Conservation (phyloP, 2,329 filamentous ascomycete genomes). For the Helotiales sp. region DNA sequence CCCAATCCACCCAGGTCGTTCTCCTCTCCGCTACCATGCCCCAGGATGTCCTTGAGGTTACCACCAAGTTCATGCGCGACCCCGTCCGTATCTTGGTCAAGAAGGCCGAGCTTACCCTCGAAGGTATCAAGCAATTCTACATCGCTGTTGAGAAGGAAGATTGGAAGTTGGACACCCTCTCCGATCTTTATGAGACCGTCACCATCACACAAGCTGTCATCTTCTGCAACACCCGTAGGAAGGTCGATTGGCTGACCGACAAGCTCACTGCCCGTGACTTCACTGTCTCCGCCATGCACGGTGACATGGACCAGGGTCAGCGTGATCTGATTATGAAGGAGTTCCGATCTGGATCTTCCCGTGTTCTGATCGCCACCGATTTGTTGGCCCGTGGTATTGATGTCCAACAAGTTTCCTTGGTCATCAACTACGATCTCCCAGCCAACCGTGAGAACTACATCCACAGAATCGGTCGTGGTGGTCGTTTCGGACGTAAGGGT, state of each 20-base stretch:
- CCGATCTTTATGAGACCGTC: slow-evolving; percentile 98
- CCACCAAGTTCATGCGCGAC: slow-evolving; percentile 99
- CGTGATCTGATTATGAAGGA: slow-evolving; percentile 99
- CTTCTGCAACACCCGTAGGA: slow-evolving; percentile 99
- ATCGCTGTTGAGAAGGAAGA: slow-evolving; percentile 99
- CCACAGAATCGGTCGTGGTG: slow-evolving; percentile 98
- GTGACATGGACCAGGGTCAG: slow-evolving; percentile 97
- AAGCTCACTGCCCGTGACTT: slow-evolving; percentile 99
- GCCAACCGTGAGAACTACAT: slow-evolving; percentile 99
- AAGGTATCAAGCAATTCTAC: slow-evolving; percentile 99
- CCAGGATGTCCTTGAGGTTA: slow-evolving; percentile 98
- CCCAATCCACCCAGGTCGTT: slow-evolving; percentile 97
- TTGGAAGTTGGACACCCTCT: slow-evolving; percentile 99
- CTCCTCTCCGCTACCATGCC: slow-evolving; percentile 98
- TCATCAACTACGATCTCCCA: slow-evolving; percentile 99
- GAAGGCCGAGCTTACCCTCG: slow-evolving; percentile 98
- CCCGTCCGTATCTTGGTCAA: slow-evolving; percentile 99
- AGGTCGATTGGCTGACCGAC: slow-evolving; percentile 99
- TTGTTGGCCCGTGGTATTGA: slow-evolving; percentile 99
- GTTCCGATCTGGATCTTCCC: slow-evolving; percentile 97
- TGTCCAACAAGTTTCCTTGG: slow-evolving; percentile 98
- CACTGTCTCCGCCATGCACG: slow-evolving; percentile 99
- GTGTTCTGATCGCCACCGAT: slow-evolving; percentile 98
- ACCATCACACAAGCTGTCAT: slow-evolving; percentile 99
- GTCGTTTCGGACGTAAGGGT: slow-evolving; percentile 99